Conservation (phyloP, 2,329 filamentous ascomycete genomes). For the Bipolaris bicolor region DNA sequence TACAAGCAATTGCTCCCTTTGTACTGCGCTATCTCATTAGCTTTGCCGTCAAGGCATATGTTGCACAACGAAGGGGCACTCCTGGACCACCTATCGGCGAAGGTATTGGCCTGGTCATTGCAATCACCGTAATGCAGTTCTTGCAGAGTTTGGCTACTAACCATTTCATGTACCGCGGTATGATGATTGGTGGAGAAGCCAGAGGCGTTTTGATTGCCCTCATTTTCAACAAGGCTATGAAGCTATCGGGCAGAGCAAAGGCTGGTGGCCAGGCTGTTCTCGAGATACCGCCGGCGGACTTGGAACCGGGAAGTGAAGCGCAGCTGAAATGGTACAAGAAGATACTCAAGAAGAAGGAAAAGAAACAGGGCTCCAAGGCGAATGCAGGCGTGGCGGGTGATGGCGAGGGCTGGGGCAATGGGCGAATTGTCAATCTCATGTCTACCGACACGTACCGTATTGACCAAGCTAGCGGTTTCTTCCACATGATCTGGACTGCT, state of each 20-base stretch:
- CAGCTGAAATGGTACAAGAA: constrained; percentile 60
- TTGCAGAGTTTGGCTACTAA: constrained; percentile 80
- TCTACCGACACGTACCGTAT: constrained; percentile 93
- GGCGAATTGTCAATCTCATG: constrained; percentile 91
- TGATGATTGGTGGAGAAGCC: constrained; percentile 86
- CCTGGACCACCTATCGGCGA: constrained; percentile 71
- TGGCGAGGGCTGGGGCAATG: constrained; percentile 87
- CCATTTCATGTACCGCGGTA: constrained; percentile 91
- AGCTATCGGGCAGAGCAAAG: constrained; percentile 83
- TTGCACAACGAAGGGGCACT: constrained; percentile 60
- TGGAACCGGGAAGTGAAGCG: constrained; percentile 56
- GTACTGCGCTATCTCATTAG: constrained; percentile 83
- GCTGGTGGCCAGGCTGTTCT: constrained; percentile 70
- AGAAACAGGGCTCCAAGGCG: constrained; percentile 50
- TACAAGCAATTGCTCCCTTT: constrained; percentile 83
- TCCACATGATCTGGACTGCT: constrained; percentile 90
- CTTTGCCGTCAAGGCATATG: constrained; percentile 81
- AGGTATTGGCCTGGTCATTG: constrained; percentile 83
- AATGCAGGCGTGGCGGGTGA: constrained; percentile 66
- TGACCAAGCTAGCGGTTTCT: constrained; percentile 84
- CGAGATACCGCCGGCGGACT: constrained; percentile 50
- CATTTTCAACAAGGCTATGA: constrained; percentile 93
- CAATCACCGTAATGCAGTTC: constrained; percentile 84
- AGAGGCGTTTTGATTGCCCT: constrained; percentile 81
- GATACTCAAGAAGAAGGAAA: constrained; percentile 50